Evolutionary conservation across 164 flowering plant species (phyloP).

Genomic region (Stephania yunnanensis): DNA sequence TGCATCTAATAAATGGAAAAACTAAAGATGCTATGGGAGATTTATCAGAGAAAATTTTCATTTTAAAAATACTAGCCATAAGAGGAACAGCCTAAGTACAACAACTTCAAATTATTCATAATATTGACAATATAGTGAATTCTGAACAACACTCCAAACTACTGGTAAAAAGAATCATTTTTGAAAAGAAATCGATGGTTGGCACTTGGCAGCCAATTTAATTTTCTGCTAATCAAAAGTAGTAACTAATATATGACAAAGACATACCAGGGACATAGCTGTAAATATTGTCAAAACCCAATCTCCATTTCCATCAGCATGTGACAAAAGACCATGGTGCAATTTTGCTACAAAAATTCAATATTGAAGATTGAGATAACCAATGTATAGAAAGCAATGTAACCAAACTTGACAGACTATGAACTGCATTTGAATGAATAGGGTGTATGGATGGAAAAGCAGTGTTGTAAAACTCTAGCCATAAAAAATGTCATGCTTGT

Average conservation of each 20-base stretch:
- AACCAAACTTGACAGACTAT: not conserved
- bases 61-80: no score
- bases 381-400: not conserved
- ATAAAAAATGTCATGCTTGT: not conserved
- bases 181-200: not conserved
- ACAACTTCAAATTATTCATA: no score
- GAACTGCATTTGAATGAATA: not conserved
- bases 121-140: not conserved
- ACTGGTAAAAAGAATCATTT: not conserved
- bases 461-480: not conserved
- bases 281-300: slow-evolving; percentile 91
- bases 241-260: not conserved
- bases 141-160: not conserved
- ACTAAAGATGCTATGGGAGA: no score
- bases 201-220: not conserved
- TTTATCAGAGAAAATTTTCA: no score
- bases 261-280: slow-evolving; percentile 81
- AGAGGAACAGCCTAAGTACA: no score
- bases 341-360: slow-evolving; percentile 48
- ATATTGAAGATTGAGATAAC: not conserved
- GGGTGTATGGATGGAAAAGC: not conserved
- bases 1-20: no score
- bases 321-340: slow-evolving; percentile 71
- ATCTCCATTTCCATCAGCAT: slow-evolving; percentile 98
- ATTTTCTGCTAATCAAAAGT: not conserved